phyloP scores from a whole-genome alignment of 2,329 filamentous ascomycete species.

The Cladosporium sphaerospermum region DNA sequence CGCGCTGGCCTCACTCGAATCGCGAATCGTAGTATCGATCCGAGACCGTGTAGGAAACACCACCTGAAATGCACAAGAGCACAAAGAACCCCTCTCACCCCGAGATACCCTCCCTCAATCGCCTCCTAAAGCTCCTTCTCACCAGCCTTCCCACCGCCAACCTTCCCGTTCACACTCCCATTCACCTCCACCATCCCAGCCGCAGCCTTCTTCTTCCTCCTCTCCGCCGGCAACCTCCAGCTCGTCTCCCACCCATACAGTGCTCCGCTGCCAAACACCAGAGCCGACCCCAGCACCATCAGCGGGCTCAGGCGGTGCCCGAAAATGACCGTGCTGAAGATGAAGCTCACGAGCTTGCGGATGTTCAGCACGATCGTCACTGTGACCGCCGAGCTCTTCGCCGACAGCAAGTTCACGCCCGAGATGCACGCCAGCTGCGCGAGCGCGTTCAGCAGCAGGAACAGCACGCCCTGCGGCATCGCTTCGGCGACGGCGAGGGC shows the following conservation, averaged over 20 bases:
- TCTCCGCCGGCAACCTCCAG: conserved; percentile 37
- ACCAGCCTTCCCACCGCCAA: too few species aligned
- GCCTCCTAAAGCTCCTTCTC: neutral
- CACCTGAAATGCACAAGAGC: too few species aligned
- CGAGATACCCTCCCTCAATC: too few species aligned
- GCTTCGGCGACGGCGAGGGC: conserved; percentile 6
- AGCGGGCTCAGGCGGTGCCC: conserved; percentile 72
- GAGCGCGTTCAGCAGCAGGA: conserved; percentile 68
- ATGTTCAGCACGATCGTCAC: conserved; percentile 97
- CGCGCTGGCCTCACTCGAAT: too few species aligned
- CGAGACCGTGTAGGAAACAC: too few species aligned
- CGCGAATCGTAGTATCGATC: too few species aligned
- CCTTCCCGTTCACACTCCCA: neutral
- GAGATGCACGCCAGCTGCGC: conserved; percentile 95
- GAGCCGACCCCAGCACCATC: conserved; percentile 70
- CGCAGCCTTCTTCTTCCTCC: conserved; percentile 12
- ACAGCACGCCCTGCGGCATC: conserved; percentile 63
- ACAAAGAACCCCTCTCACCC: too few species aligned
- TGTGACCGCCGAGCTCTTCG: conserved; percentile 81
- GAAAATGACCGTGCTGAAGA: conserved; percentile 90
- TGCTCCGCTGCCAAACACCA: conserved; percentile 88
- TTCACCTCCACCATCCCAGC: neutral
- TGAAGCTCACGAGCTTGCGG: conserved; percentile 82
- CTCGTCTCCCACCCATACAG: conserved; percentile 74
- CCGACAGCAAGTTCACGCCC: conserved; percentile 88